Conservation (phyloP, 495 filamentous ascomycete genomes). For the Tetracladium marchalianum region DNA sequence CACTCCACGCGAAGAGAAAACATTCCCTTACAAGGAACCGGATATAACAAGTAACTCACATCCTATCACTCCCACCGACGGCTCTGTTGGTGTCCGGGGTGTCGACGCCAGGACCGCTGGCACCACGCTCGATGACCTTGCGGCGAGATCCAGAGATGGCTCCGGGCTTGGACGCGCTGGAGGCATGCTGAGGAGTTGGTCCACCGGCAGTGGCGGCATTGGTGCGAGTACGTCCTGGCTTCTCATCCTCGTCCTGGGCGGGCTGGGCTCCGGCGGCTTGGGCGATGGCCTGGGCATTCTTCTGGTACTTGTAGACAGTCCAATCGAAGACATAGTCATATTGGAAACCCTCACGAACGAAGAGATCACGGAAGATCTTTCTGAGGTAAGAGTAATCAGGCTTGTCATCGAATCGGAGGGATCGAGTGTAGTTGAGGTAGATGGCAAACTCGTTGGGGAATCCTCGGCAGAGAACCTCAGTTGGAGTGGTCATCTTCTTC, state of each 20-base stretch:
- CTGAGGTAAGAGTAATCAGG: constrained; percentile 99
- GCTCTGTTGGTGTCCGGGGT: constrained; percentile 79
- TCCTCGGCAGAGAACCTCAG: constrained; percentile 96
- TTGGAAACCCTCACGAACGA: constrained; percentile 98
- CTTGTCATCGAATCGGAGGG: constrained; percentile 98
- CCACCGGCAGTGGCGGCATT: constrained; percentile 48
- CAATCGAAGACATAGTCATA: constrained; percentile 99
- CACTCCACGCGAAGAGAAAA: constrained; percentile 77
- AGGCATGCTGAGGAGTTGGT: constrained; percentile 41
- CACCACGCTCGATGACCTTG: constrained; percentile 68
- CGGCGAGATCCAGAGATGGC: constrained; percentile 71
- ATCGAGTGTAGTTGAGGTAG: constrained; percentile 98
- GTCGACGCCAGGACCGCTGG: constrained; percentile 44
- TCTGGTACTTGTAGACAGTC: constrained; percentile 99
- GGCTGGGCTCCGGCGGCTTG: constrained; percentile 60
- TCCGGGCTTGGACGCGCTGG: constrained; percentile 56
- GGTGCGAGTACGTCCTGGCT: constrained; percentile 51
- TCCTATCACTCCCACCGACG: constrained; percentile 90
- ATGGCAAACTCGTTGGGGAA: constrained; percentile 99
- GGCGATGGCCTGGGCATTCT: constrained; percentile 89
- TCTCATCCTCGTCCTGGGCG: constrained; percentile 65
- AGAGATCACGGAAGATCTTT: constrained; percentile 99
- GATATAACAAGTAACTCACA: constrained; percentile 78
- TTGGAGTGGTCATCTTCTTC: constrained; percentile 99
- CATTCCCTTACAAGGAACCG: constrained; percentile 91